Conservation (phyloP, 2,329 filamentous ascomycete species). For the Sporothrix brunneoviolacea region DNA sequence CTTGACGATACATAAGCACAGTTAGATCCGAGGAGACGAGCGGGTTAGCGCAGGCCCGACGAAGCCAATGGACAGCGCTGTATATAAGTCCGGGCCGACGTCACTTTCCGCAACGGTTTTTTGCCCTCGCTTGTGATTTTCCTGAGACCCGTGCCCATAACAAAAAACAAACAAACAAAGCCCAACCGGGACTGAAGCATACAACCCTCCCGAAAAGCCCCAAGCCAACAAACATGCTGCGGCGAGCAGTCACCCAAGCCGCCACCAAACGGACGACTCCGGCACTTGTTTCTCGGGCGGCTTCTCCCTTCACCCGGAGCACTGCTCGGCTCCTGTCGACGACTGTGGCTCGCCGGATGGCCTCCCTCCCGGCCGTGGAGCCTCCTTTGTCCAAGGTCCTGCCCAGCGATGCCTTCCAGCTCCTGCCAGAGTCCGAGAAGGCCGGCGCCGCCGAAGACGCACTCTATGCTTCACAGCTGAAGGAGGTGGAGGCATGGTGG, state of each 20-base stretch:
- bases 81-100: too few relatives aligned
- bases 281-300: neutral
- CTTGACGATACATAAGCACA: too few relatives aligned
- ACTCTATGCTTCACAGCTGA: slow-evolving; percentile 75
- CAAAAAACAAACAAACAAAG: too few relatives aligned
- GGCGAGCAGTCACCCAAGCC: slow-evolving; percentile 12
- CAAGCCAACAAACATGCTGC: slow-evolving; percentile 10
- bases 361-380: slow-evolving; percentile 46
- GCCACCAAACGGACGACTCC: slow-evolving; percentile 10
- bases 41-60: too few relatives aligned
- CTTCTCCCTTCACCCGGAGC: neutral
- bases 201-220: too few relatives aligned
- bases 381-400: slow-evolving; percentile 55
- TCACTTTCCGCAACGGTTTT: neutral
- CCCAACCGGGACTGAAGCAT: too few relatives aligned
- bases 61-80: too few relatives aligned
- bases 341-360: slow-evolving; percentile 27
- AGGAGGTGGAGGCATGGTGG: slow-evolving; percentile 90
- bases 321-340: slow-evolving; percentile 4
- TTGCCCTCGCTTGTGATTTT: neutral
- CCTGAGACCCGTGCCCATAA: too few relatives aligned
- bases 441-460: slow-evolving; percentile 74
- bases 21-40: too few relatives aligned
- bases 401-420: slow-evolving; percentile 75
- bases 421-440: slow-evolving; percentile 72